Conservation (phyloP, 2,329 filamentous ascomycete genomes). For the Fusarium euwallaceae region DNA sequence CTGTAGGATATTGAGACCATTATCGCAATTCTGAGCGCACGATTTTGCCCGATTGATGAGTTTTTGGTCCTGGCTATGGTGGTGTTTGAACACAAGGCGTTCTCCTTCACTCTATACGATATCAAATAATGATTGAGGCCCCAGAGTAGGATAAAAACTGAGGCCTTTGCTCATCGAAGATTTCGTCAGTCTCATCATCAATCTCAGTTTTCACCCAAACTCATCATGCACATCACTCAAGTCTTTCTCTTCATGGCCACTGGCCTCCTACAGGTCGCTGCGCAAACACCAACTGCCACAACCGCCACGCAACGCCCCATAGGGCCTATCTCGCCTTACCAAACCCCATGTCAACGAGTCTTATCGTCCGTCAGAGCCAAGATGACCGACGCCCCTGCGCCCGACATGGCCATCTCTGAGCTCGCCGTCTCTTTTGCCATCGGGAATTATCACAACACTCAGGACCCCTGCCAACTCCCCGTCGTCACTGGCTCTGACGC, state of each 20-base stretch:
- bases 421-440: background rate
- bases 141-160: background rate
- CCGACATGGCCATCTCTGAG: background rate
- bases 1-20: background rate
- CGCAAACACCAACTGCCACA: background rate
- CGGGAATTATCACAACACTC: background rate
- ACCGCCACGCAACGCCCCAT: background rate
- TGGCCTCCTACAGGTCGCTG: background rate
- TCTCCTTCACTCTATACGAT: background rate
- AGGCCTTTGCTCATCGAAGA: background rate
- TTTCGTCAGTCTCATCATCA: background rate
- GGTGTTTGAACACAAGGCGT: background rate
- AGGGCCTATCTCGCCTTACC: background rate
- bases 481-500: background rate
- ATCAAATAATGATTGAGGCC: background rate
- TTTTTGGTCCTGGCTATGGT: background rate
- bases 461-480: constrained; percentile 1
- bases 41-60: background rate
- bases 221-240: background rate
- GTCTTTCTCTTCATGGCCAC: background rate
- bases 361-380: background rate
- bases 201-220: background rate
- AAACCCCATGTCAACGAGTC: background rate
- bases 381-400: background rate
- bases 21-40: background rate